Evolutionary conservation across 805 yeast species (phyloP).

Genomic region (Monosporozyma unispora): DNA sequence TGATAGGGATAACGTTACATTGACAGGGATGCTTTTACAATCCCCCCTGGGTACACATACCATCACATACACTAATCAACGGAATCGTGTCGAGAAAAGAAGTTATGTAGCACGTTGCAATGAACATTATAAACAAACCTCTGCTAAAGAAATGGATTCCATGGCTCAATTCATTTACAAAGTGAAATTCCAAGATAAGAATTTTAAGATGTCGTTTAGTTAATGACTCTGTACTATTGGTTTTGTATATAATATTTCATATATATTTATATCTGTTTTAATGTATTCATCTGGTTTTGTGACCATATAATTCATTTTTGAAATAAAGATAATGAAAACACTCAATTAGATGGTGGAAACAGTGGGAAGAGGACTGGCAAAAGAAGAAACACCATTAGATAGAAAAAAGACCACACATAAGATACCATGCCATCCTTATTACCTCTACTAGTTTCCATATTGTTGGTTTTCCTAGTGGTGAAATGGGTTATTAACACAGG

Average conservation of each 20-base stretch:
- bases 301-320: not conserved
- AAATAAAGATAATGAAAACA: not conserved
- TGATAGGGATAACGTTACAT: constrained; percentile 51
- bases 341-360: not conserved
- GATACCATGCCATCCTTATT: not conserved
- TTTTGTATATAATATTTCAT: not conserved
- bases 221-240: constrained; percentile 3
- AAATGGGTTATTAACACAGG: constrained; percentile 55
- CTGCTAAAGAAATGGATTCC: constrained; percentile 73
- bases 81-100: not conserved
- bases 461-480: constrained; percentile 48
- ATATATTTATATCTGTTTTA: not conserved
- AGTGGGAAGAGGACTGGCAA: not conserved
- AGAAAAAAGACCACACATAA: not conserved
- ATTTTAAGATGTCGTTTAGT: constrained; percentile 33
- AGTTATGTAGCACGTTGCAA: not conserved
- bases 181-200: constrained; percentile 58
- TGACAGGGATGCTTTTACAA: constrained; percentile 60
- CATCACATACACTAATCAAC: constrained; percentile 17
- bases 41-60: constrained; percentile 71
- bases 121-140: constrained; percentile 52
- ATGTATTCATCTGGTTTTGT: not conserved
- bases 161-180: constrained; percentile 84
- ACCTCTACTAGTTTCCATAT: constrained; percentile 11
- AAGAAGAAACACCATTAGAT: not conserved